Base-by-base conservation (phyloP, 257 asterid genomes). In the Salvia hispanica region DNA sequence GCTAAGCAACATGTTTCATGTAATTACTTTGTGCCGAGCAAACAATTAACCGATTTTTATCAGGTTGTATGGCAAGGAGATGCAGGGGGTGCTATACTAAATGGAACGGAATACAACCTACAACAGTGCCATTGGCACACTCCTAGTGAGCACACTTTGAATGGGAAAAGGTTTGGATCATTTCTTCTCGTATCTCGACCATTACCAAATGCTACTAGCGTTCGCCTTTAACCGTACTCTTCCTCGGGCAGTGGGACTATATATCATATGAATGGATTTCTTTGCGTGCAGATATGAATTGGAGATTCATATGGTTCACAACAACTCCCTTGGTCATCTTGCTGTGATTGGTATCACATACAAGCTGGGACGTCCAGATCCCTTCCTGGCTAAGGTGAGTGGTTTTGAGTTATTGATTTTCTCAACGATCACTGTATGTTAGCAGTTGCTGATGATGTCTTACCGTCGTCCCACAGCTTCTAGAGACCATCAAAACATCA, bases 301-400 rank as follows among this genome's bases (percentile, higher is more conserved):
- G 95, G 98, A 91, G 81, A 43, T 80, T 25, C 98, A 91, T 63
- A n/a, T 91, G 72, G 89, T 91, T 72, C 98, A 91, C 54, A 72
- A 42, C 15, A 82, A 54, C 78, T 63, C 79, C 9, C 11, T 2
- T 0, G 88, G 86, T 2, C 76, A 66, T 16, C 34, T 76, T 42
- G 86, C 92, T 11, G 98, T 84, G 11, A 60, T 89, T 37, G 88
- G 86, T 1, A 65, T 91, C 59, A 56, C 83, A n/a, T 88, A 81
- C 78, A 67, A 84, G 65, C 14, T 77, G 52, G 98, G 98, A 4
- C 66, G 47, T 3, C 85, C 91, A 0, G 89, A 89, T 73, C 33
- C 86, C 14, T 89, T 85, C 71, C 80, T 91, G 45, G 71, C 54
- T 13, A 47, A 70, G 77, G 97, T 79, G 48, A 72, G 71, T 67